Conservation (phyloP, 352 stramenopile genomes). For the Phytophthora vignae region DNA sequence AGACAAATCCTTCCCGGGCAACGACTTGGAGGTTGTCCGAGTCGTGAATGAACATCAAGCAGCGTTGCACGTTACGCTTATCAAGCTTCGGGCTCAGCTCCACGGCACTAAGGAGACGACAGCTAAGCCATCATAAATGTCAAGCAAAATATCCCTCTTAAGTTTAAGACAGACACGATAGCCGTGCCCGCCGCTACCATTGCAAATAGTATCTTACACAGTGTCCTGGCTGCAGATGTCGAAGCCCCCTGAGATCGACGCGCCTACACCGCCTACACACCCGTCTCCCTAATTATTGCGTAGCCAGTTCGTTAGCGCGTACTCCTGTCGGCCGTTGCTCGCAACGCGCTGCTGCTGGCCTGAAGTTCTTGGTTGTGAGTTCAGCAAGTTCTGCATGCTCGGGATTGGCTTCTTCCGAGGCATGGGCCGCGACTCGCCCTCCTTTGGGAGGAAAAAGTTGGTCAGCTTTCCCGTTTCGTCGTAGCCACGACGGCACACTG, state of each 20-base stretch:
- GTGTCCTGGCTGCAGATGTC: constrained; percentile 13
- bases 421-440: constrained; percentile 30
- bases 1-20: constrained; percentile 38
- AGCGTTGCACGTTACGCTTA: constrained; percentile 16
- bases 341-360: constrained; percentile 36
- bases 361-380: constrained; percentile 38
- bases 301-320: constrained; percentile 75
- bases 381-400: constrained; percentile 64
- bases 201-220: constrained; percentile 48
- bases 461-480: constrained; percentile 83
- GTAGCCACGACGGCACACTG: constrained; percentile 69
- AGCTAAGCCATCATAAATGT: neutral
- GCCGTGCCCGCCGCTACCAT: constrained; percentile 10
- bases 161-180: constrained; percentile 20
- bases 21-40: constrained; percentile 31
- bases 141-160: constrained; percentile 26
- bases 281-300: constrained; percentile 45
- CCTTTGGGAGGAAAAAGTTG: constrained; percentile 76
- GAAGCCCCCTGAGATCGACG: neutral
- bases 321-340: constrained; percentile 57
- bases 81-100: constrained; percentile 19
- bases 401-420: constrained; percentile 51
- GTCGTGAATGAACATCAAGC: constrained; percentile 42
- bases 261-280: neutral
- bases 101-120: neutral